These are phyloP conservation scores for Lindgomyces ingoldianus DNA, from an alignment of 495 filamentous ascomycete species.

Conservation along the genomic window DNA sequence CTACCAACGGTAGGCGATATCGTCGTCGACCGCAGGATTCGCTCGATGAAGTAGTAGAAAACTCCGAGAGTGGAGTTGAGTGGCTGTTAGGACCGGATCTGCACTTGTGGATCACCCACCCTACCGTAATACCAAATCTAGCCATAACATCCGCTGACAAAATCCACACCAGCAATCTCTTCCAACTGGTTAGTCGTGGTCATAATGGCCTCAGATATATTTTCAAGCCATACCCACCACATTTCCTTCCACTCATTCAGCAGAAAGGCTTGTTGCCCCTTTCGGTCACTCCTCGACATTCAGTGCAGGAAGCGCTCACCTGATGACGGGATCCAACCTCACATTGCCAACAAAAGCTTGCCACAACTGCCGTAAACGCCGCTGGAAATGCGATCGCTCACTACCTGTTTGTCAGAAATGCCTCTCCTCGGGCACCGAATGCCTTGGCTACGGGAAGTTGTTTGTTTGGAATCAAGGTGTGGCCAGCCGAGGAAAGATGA, in stretches of 20 bases:
- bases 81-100: not conserved
- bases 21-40: not conserved
- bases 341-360: conserved; percentile 34
- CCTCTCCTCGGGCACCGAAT: conserved; percentile 40
- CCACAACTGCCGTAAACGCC: conserved; percentile 46
- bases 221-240: not conserved
- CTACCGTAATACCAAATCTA: not conserved
- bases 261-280: not conserved
- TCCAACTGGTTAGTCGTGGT: not conserved
- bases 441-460: conserved; percentile 47
- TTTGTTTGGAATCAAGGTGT: conserved; percentile 48
- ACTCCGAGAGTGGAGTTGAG: not conserved
- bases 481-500: conserved; percentile 50
- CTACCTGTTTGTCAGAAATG: conserved; percentile 47
- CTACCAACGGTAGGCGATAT: not conserved
- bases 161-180: not conserved
- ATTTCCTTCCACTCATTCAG: not conserved
- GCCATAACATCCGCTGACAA: not conserved
- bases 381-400: conserved; percentile 47
- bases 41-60: not conserved
- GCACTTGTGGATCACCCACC: not conserved
- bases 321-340: conserved; percentile 13
- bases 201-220: conserved; percentile 1
- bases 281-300: conserved; percentile 6
- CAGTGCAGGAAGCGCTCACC: conserved; percentile 1